Evolutionary conservation across 768 basidiomycete genomes (phyloP), one percentile per base, ranked within the genome.

Genomic region (Kwoniella sp.): DNA sequence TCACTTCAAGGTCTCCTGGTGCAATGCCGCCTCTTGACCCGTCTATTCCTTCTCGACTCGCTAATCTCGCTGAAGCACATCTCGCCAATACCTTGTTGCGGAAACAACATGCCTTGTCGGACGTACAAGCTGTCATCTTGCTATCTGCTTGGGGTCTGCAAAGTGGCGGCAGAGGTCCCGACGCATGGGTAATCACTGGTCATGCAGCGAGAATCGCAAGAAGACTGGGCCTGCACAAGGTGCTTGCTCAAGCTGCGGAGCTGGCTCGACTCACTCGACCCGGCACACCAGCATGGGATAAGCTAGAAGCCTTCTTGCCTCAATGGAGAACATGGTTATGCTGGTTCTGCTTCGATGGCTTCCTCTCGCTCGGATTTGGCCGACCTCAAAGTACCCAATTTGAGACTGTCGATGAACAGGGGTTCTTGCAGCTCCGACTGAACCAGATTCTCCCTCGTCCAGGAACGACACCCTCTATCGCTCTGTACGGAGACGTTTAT

Each of bases 111-210:
- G 64, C 66, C 12, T 54, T 74, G 27, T 63, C 68, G 27, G 73
- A 75, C 51, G 73, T 75, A 1, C 73, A 75, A 27, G 73, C 68
- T 40, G 71, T 68, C 7, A 24, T 75, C 26, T 52, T 75, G 0
- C 57, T 75, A 4, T 64, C 71, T 17, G 70, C 60, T 17, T 75
- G 73, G 73, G 71, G 73, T 30, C 50, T 74, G n/a, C 59, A 68
- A 33, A 52, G 62, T 12, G 67, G 64, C 19, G 73, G 73, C 12
- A 36, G 65, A 9, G 73, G 73, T 47, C 73, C 73, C 1, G 73
- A 75, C 51, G 55, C 68, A 2, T 75, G 73, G 73, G 57, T 75
- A 4, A 44, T 75, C 29, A 75, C 73, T 7, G 73, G 73, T 12
- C 73, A 75, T 54, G 64, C 64, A 19, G 59, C 57, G 15, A 52